Evolutionary conservation across 176 grass and related monocot species (phyloP).

Genomic region (Triticum timopheevii): DNA sequence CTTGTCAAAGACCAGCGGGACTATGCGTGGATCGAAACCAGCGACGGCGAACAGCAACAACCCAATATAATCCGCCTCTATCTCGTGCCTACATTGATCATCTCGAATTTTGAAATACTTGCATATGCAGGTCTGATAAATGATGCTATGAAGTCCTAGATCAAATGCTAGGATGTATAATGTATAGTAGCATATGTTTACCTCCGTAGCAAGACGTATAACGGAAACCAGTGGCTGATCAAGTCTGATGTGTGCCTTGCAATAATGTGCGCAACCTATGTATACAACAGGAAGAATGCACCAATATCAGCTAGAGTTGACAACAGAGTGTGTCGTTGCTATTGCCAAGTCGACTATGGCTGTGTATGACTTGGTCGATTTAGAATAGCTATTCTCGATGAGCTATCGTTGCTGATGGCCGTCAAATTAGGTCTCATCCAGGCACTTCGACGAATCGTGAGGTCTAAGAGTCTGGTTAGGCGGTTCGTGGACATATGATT

Average conservation of each 20-base stretch:
- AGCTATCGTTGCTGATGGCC: too few relatives aligned
- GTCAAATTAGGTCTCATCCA: too few relatives aligned
- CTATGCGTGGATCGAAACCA: neutral
- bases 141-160: too few relatives aligned
- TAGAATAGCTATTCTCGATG: too few relatives aligned
- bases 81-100: neutral
- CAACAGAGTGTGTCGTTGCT: too few relatives aligned
- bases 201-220: neutral
- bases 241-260: neutral
- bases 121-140: too few relatives aligned
- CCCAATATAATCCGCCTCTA: neutral
- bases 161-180: neutral
- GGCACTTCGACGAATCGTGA: too few relatives aligned
- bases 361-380: too few relatives aligned
- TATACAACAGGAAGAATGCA: neutral
- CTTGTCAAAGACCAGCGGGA: neutral
- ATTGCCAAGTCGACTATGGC: too few relatives aligned
- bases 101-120: neutral
- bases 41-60: neutral
- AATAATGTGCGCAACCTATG: neutral
- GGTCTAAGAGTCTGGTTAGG: too few relatives aligned
- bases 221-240: neutral
- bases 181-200: neutral
- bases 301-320: too few relatives aligned
- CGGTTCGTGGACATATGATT: too few relatives aligned